Evolutionary conservation across 2,329 filamentous ascomycete species (phyloP), one percentile per base, ranked within the genome.

Genomic region (Chaetomiaceae sp.): DNA sequence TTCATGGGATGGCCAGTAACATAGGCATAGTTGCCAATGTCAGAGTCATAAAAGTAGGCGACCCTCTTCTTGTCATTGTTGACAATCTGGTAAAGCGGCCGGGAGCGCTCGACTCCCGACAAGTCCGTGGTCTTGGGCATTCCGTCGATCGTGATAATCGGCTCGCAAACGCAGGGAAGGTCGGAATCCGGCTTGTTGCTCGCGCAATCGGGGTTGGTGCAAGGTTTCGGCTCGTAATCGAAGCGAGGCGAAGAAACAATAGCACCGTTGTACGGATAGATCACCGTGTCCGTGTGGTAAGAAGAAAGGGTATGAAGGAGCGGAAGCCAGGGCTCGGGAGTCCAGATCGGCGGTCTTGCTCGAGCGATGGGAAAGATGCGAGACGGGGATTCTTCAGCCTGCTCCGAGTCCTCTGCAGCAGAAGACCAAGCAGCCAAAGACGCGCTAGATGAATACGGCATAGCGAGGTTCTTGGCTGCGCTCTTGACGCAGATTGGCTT

Each of bases 1-100:
- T 99, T 99, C 94, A 99, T 99, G 37, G 94, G 94, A 75, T 99
- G 94, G 18, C 90, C 90, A 58, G 90, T 90, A 53, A 95, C 90
- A 67, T 97, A 97, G 68, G 92, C 91, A 76, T 96, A 97, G 72
- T 97, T 97, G 60, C 92, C 92, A 67, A 97, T 94, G 73, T 97
- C 92, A 3, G 89, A 95, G 68, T 97, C 92, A 79, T 97, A 97
- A 72, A 97, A 97, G 74, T 97, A 97, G 51, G 92, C 92, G 54
- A 97, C 89, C 67, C 92, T 90, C 74, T 94, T 95, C 64, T 71
- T 71, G 61, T 65, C 63, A 30, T 63, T 66, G 48, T 75, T 72
- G 23, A 75, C 72, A 53, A 73, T 69, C 55, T 73, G 71, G 59
- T 69, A 69, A 57, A 80, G 72, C 51, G 76, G 76, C 37, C 71